Conservation (phyloP, 1,284 basidiomycete species). For the Chondrostereum purpureum region DNA sequence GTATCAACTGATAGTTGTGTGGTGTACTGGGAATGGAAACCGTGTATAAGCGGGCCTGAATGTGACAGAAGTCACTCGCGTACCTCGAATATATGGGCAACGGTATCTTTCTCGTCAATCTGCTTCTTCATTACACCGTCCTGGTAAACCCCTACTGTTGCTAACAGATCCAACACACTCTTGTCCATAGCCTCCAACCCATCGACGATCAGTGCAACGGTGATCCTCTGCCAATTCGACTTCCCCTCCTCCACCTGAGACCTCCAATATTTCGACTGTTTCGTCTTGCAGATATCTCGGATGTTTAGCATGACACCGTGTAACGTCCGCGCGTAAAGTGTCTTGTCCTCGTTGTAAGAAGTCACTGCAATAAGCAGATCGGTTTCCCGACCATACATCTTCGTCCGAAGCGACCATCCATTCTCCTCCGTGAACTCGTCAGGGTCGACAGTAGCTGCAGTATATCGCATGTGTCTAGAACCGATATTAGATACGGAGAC, state of each 20-base stretch:
- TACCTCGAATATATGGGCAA: slow-evolving; percentile 88
- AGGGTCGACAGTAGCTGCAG: slow-evolving; percentile 88
- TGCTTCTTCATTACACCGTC: slow-evolving; percentile 96
- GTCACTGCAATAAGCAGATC: slow-evolving; percentile 92
- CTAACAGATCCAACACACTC: slow-evolving; percentile 81
- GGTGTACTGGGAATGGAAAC: slow-evolving; percentile 56
- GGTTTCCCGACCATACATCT: slow-evolving; percentile 84
- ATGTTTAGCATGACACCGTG: slow-evolving; percentile 98
- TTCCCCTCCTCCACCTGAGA: slow-evolving; percentile 79
- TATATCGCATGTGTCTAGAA: slow-evolving; percentile 78
- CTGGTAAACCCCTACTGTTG: slow-evolving; percentile 86
- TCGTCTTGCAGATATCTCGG: slow-evolving; percentile 96
- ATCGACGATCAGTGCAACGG: slow-evolving; percentile 88
- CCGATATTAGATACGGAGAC: slow-evolving; percentile 9
- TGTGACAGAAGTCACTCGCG: slow-evolving; percentile 13
- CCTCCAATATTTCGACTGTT: slow-evolving; percentile 92
- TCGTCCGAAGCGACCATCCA: slow-evolving; percentile 80
- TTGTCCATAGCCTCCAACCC: slow-evolving; percentile 97
- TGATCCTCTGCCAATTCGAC: slow-evolving; percentile 92
- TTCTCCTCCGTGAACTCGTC: slow-evolving; percentile 84
- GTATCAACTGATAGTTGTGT: slow-evolving; percentile 89
- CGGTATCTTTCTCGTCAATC: slow-evolving; percentile 87
- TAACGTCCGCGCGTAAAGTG: slow-evolving; percentile 85
- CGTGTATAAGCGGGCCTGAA: slow-evolving; percentile 9
- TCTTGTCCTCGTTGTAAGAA: slow-evolving; percentile 90